phyloP scores from a whole-genome alignment of 78 protist genomes.

The Polysphondylium violaceum region DNA sequence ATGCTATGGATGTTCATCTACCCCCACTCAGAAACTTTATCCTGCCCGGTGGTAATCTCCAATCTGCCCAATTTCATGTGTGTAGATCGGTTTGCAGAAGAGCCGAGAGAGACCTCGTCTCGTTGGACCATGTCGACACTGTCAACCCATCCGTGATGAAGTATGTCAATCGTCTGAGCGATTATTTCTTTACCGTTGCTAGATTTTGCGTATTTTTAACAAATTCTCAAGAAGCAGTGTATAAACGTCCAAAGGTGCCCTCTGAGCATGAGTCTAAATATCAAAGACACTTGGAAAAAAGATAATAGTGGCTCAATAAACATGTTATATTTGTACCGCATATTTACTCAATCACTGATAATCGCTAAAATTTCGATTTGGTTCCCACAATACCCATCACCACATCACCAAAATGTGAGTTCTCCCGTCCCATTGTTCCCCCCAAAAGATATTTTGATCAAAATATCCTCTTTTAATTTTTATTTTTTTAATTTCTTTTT shows the following conservation, averaged over 20 bases:
- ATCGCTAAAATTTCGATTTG: too few species aligned
- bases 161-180: conserved; percentile 85
- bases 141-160: conserved; percentile 15
- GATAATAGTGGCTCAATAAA: too few species aligned
- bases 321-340: too few species aligned
- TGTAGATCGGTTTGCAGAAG: conserved; percentile 86
- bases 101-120: conserved; percentile 45
- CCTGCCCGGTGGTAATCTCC: conserved; percentile 88
- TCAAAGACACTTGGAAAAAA: conserved; percentile 27
- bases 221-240: conserved; percentile 47
- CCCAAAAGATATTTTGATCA: too few species aligned
- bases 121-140: neutral
- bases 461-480: too few species aligned
- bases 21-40: conserved; percentile 90
- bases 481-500: too few species aligned
- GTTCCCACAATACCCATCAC: too few species aligned
- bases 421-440: too few species aligned
- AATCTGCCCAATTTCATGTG: conserved; percentile 82
- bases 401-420: too few species aligned
- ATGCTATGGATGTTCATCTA: conserved; percentile 84
- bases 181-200: conserved; percentile 91
- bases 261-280: neutral
- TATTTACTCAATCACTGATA: too few species aligned
- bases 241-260: conserved; percentile 39
- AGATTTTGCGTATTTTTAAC: conserved; percentile 58